A percentile compares a stretch with the other conserved stretches of the same genome.
phyloP scores from a whole-genome alignment of 495 filamentous ascomycete genomes.

The Penicillium macrosclerotiorum region DNA sequence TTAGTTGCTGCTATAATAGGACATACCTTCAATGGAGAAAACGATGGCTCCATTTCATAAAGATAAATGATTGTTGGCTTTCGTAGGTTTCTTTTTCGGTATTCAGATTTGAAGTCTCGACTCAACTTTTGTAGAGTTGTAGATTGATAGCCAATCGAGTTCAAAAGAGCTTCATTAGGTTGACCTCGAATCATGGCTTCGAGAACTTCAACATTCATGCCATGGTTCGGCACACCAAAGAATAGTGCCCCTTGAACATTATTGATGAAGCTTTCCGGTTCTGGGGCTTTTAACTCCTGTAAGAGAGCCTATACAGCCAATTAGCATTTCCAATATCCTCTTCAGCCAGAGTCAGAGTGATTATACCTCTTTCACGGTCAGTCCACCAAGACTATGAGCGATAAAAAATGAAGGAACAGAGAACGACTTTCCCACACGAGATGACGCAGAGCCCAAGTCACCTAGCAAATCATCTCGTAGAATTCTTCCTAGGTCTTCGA shows the following conservation, averaged over 20 bases:
- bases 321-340: not conserved
- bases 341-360: no score
- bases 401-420: conserved; percentile 1
- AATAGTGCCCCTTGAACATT: conserved; percentile 1
- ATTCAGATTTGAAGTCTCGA: not conserved
- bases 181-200: conserved; percentile 4
- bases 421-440: not conserved
- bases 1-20: not conserved
- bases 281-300: not conserved
- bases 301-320: not conserved
- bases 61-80: conserved; percentile 2
- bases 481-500: conserved; percentile 1
- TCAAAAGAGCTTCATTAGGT: conserved; percentile 2
- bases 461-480: conserved; percentile 2
- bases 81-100: not conserved
- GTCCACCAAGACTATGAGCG: conserved; percentile 4
- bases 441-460: not conserved
- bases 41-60: conserved; percentile 1
- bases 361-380: conserved; percentile 5
- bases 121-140: not conserved
- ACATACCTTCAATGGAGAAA: not conserved
- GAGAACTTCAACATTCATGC: conserved; percentile 3
- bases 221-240: conserved; percentile 4
- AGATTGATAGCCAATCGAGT: not conserved
- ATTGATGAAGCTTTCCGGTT: not conserved